These are phyloP conservation scores for Cerrena zonata DNA, from an alignment of 1,284 basidiomycete genomes.

Conservation along the genomic window DNA sequence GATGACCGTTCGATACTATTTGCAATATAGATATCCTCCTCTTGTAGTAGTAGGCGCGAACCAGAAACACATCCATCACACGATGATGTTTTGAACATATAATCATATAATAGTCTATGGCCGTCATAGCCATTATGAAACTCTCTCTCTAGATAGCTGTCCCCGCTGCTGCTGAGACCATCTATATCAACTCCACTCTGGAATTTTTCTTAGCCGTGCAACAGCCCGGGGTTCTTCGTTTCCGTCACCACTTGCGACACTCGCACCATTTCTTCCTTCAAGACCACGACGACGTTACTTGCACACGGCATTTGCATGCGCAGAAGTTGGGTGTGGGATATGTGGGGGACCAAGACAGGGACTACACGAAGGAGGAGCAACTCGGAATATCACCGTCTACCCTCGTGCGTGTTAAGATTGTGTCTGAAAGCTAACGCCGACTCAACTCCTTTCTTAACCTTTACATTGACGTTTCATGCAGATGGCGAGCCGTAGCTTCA, in stretches of 20 bases:
- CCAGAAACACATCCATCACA: background rate
- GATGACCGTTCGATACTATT: too few relatives aligned
- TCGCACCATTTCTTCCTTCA: too few relatives aligned
- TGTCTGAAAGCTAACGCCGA: background rate
- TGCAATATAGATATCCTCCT: too few relatives aligned
- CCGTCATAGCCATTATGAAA: background rate
- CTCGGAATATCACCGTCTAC: background rate
- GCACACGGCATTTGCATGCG: background rate
- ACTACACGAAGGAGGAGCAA: background rate
- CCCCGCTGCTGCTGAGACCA: too few relatives aligned
- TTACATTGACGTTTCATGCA: background rate
- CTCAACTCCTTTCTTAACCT: background rate
- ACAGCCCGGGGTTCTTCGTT: too few relatives aligned
- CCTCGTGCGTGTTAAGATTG: background rate
- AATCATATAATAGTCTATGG: background rate
- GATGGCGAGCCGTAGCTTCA: background rate
- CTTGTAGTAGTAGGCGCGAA: background rate
- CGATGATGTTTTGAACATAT: background rate
- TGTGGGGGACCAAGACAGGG: background rate
- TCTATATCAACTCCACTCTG: too few relatives aligned
- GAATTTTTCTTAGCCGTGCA: too few relatives aligned
- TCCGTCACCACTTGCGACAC: too few relatives aligned
- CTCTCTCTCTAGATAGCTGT: too few relatives aligned
- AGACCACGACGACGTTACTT: background rate
- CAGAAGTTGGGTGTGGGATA: background rate